These are phyloP conservation scores for Lactarius sanguifluus DNA, from an alignment of 768 basidiomycete genomes.

Conservation along the genomic window DNA sequence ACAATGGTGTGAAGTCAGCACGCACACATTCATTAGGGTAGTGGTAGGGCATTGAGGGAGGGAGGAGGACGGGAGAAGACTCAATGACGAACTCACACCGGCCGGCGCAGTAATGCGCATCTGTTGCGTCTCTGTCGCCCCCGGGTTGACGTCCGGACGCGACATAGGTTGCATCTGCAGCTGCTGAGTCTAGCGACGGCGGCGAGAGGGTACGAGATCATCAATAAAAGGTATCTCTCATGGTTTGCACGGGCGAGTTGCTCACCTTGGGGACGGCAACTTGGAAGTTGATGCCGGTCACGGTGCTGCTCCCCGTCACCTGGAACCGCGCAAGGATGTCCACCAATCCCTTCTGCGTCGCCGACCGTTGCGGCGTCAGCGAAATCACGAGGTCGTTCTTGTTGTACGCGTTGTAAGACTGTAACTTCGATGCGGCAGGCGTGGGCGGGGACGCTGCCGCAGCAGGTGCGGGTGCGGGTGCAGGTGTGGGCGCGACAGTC, in stretches of 20 bases:
- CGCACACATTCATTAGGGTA: neutral
- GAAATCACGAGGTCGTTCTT: slow-evolving; percentile 89
- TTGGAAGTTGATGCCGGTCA: slow-evolving; percentile 82
- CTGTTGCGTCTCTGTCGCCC: slow-evolving; percentile 88
- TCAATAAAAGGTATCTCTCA: neutral
- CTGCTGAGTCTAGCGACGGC: slow-evolving; percentile 76
- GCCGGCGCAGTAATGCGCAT: slow-evolving; percentile 88
- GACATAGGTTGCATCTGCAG: slow-evolving; percentile 98
- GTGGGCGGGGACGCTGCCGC: slow-evolving; percentile 37
- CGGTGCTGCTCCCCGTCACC: slow-evolving; percentile 52
- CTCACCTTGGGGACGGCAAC: slow-evolving; percentile 94
- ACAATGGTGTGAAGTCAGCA: neutral
- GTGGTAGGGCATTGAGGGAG: neutral
- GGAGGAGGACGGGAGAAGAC: neutral
- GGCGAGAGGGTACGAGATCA: neutral
- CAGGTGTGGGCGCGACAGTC: slow-evolving; percentile 28
- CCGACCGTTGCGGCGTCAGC: slow-evolving; percentile 81
- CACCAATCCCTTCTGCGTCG: slow-evolving; percentile 81
- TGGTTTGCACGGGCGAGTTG: neutral
- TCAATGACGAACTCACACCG: slow-evolving; percentile 59
- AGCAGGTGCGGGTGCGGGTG: slow-evolving; percentile 36
- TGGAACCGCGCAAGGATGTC: slow-evolving; percentile 91
- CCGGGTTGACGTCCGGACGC: slow-evolving; percentile 72
- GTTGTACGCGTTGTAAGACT: slow-evolving; percentile 85
- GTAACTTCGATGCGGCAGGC: slow-evolving; percentile 51